Percentiles rank a stretch among this genome's conserved stretches.
phyloP scores from a whole-genome alignment of 305 asterid species.

The Coffea humblotiana region DNA sequence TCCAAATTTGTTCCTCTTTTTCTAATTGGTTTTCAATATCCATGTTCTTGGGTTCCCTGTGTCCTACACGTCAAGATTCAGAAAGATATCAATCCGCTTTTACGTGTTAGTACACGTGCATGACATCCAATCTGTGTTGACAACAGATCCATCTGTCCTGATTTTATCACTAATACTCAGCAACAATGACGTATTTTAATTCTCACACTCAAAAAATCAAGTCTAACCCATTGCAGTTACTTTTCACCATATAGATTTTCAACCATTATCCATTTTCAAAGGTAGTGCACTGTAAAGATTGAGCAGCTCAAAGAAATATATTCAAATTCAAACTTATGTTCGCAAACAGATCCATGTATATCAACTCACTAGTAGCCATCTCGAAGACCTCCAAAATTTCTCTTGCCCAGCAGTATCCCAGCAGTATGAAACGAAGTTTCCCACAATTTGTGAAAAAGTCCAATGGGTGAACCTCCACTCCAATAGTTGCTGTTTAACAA shows the following conservation, averaged over 20 bases:
- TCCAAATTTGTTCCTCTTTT: neutral
- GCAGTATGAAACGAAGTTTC: slow-evolving; percentile 71
- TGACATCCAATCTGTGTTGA: neutral
- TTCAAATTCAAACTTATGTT: neutral
- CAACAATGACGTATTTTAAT: neutral
- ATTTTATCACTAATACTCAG: neutral
- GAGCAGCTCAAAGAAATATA: neutral
- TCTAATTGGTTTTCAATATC: neutral
- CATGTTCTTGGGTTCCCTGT: neutral
- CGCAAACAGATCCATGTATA: neutral
- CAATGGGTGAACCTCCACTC: slow-evolving; percentile 82
- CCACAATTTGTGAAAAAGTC: slow-evolving; percentile 88
- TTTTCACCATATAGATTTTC: neutral
- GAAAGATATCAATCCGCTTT: neutral
- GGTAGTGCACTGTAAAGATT: neutral
- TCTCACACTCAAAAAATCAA: neutral
- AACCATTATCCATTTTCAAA: neutral
- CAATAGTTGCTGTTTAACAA: slow-evolving; percentile 58
- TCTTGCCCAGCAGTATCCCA: slow-evolving; percentile 96
- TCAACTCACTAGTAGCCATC: slow-evolving; percentile 87
- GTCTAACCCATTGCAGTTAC: neutral
- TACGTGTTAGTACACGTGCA: neutral
- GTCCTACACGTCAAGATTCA: neutral
- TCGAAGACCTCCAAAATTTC: slow-evolving; percentile 82
- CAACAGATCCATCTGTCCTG: neutral